Evolutionary conservation across 1,139 yeast genomes (phyloP), one percentile per base, ranked within the genome.

Genomic region (Martiniozyma asiatica): DNA sequence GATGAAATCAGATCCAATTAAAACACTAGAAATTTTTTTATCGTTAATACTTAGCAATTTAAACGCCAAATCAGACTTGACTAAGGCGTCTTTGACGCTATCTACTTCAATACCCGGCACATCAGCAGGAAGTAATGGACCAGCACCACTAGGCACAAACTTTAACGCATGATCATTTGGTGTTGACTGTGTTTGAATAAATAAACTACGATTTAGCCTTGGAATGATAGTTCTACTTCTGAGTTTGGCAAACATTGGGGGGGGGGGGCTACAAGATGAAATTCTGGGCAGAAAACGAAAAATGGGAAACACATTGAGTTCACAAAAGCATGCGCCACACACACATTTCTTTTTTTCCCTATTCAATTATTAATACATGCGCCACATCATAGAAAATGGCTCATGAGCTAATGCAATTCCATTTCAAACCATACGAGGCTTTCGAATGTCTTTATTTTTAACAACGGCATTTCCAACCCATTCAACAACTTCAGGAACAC

Each of bases 151-250:
- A 1, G 97, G 96, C 18, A 82, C 56, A 40, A 85, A 89, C 58
- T 89, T 89, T 38, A 89, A 61, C 0, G 98, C 97, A 53, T 87
- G 79, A 23, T 76, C 87, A 49, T 89, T 89, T 3, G 98, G 98
- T 0, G 98, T 89, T 2, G 82, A 59, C 19, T 74, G 65, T 0
- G 85, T 74, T 46, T 75, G 80, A 8, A 53, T 52, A 31, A 53
- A 53, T 12, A 53, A 35, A 3, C 32, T 15, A 22, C 46, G 33
- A 9, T 9, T n/a, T 10, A 22, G 17, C 9, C 9, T 11, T 12
- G 23, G 23, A 21, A 11, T 21, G n/a, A n/a, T n/a, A n/a, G n/a
- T n/a, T n/a, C n/a, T n/a, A n/a, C n/a, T n/a, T n/a, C n/a, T n/a
- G n/a, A n/a, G n/a, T n/a, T n/a, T n/a, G n/a, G n/a, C n/a, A n/a